Conservation (phyloP, 176 grass and related monocot genomes). For the Carex littledalei region DNA sequence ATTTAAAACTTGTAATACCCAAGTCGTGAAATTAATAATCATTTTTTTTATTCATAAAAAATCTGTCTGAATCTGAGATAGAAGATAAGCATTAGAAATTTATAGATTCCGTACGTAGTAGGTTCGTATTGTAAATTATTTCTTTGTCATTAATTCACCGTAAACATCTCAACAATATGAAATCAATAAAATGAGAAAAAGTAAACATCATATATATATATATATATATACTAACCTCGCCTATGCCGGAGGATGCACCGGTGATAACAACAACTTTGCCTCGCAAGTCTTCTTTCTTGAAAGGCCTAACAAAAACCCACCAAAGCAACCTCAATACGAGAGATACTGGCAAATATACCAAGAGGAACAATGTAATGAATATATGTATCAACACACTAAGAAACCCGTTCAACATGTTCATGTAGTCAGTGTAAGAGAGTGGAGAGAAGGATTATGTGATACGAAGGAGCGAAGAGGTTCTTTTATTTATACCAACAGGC, state of each 20-base stretch:
- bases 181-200: background rate
- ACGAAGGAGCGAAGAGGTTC: background rate
- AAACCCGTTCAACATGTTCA: slow-evolving; percentile 13
- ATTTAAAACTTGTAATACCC: background rate
- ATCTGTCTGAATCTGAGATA: background rate
- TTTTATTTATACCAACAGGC: background rate
- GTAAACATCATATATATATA: background rate
- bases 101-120: background rate
- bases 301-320: slow-evolving; percentile 31
- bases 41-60: background rate
- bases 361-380: slow-evolving; percentile 6
- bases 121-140: background rate
- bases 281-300: slow-evolving; percentile 27
- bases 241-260: slow-evolving; percentile 58
- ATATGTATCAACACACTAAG: slow-evolving; percentile 30
- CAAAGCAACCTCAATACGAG: slow-evolving; percentile 24
- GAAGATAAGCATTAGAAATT: background rate
- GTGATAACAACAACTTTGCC: slow-evolving; percentile 57
- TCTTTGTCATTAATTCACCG: background rate
- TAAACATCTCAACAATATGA: background rate
- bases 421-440: background rate
- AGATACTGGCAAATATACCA: slow-evolving; percentile 36
- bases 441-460: background rate
- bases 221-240: slow-evolving; percentile 37
- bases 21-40: background rate